A percentile compares a stretch with the other conserved stretches of the same genome.
Conservation (phyloP, 2,329 filamentous ascomycete genomes). For the Colletotrichum ledebouriae region DNA sequence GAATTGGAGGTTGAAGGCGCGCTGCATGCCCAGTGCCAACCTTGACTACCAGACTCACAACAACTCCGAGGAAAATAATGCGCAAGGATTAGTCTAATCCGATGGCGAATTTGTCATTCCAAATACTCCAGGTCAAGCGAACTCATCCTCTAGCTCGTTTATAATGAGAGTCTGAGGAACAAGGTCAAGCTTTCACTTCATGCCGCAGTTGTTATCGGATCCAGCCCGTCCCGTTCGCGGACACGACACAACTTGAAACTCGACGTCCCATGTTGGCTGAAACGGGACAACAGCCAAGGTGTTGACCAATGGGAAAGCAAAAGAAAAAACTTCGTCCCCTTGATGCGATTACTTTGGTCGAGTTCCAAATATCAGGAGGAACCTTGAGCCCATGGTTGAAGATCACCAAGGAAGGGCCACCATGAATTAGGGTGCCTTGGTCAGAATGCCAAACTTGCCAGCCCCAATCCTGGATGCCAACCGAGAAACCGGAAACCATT, state of each 20-base stretch:
- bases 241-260: constrained; percentile 47
- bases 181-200: constrained; percentile 38
- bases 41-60: constrained; percentile 4
- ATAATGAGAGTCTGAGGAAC: neutral
- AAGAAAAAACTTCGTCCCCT: neutral
- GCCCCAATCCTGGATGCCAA: constrained; percentile 13
- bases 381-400: constrained; percentile 28
- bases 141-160: neutral
- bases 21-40: constrained; percentile 16
- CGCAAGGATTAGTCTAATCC: neutral
- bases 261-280: constrained; percentile 43
- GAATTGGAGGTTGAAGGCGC: neutral
- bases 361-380: constrained; percentile 20
- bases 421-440: constrained; percentile 22
- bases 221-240: constrained; percentile 47
- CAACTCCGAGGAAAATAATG: constrained; percentile 4
- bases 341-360: neutral
- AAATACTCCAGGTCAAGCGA: constrained; percentile 18
- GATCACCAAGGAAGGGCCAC: constrained; percentile 24
- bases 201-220: constrained; percentile 43
- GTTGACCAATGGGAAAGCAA: constrained; percentile 18
- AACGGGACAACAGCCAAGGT: constrained; percentile 40
- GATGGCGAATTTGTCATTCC: constrained; percentile 28
- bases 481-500: neutral
- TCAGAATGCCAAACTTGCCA: constrained; percentile 28